These are phyloP conservation scores for Umbilicus rupestris DNA, from an alignment of 164 flowering plant genomes.

Conservation along the genomic window DNA sequence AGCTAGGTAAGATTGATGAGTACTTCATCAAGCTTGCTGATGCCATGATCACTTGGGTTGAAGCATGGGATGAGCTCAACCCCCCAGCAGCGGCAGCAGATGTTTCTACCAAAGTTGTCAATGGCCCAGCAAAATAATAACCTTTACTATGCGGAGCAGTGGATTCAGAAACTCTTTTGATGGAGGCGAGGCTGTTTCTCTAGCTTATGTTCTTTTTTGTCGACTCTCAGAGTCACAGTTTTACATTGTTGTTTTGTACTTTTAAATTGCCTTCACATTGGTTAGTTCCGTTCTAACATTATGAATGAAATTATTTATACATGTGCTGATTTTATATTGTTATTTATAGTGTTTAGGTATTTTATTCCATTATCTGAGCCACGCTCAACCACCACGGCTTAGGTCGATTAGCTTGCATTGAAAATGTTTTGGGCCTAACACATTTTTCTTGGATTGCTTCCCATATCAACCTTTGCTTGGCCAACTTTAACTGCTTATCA, in stretches of 20 bases:
- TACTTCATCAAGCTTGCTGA: constrained; percentile 8
- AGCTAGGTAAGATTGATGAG: constrained; percentile 4
- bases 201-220: not conserved
- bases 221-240: not conserved
- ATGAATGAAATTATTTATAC: constrained; percentile 3
- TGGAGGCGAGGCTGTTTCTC: not conserved
- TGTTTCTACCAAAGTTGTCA: not conserved
- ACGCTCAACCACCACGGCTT: not conserved
- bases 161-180: not conserved
- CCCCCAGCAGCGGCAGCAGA: not conserved
- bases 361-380: not conserved
- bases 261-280: not conserved
- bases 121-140: not conserved
- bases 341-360: not conserved
- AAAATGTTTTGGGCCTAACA: too few species aligned
- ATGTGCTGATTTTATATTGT: not conserved
- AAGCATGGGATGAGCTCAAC: constrained; percentile 11
- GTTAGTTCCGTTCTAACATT: not conserved
- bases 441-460: too few species aligned
- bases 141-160: not conserved
- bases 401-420: too few species aligned
- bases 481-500: too few species aligned
- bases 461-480: too few species aligned
- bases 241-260: not conserved
- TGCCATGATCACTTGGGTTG: constrained; percentile 9